Evolutionary conservation across 148 eudicot species (phyloP), one percentile per base, ranked within the genome.

Genomic region (Cornus kousa): DNA sequence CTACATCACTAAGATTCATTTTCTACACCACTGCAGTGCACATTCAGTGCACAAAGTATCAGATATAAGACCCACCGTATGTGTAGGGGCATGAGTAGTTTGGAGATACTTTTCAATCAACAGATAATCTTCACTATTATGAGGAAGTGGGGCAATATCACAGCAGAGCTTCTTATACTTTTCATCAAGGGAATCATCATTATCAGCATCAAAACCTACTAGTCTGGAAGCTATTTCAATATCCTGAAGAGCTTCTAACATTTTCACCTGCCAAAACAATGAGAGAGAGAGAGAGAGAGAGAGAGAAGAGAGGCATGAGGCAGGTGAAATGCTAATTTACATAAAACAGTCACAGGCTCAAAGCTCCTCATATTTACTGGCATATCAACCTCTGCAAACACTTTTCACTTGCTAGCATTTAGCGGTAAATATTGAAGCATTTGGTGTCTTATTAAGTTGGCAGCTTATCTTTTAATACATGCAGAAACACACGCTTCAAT

Each of bases 161-260:
- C 99, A 94, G 37, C n/a, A 77, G 70, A 97, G 93, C 88, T 93
- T 97, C 80, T 88, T 83, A 82, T 97, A 97, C 76, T 97, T 97
- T 14, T 87, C 91, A 78, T 97, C 99, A 75, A 97, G 84, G 35
- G 99, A 82, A 40, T 90, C 99, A 73, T 83, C 88, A 82, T 80
- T 81, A 77, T 91, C 91, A 46, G 20, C 89, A 74, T 91, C 99
- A 91, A 97, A 97, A 74, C 99, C 99, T 73, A 94, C 99, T 78
- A 97, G 82, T 82, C 91, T 89, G 23, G 99, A 97, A 80, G 99
- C 99, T 85, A 97, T 92, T 84, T 97, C 98, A 81, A 97, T 97
- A 77, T 97, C 99, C 80, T 97, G 99, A 72, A 97, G 99, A 75
- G 99, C 99, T 91, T 97, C 99, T 57, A 97, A 78, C 98, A 97